A percentile compares a stretch with the other conserved stretches of the same genome.
Evolutionary conservation across 75 land plant genomes (phyloP).

Genomic region (Cryptomeria japonica): DNA sequence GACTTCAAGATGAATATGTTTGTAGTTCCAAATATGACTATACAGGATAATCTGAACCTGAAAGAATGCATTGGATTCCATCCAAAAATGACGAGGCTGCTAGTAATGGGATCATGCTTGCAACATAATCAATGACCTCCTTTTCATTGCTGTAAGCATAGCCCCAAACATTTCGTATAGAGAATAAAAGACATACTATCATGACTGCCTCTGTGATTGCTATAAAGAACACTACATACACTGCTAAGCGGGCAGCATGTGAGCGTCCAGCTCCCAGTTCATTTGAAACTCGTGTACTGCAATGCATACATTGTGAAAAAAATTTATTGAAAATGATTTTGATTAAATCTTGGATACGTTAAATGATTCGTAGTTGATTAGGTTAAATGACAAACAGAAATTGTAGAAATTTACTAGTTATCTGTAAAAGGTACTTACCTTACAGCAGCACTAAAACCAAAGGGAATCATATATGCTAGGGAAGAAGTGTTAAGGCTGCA

Average conservation of each 20-base stretch:
- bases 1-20: background rate
- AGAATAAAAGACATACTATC: slow-evolving; percentile 12
- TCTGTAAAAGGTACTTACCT: too few relatives aligned
- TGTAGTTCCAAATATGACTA: background rate
- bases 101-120: background rate
- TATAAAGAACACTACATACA: slow-evolving; percentile 31
- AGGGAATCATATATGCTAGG: too few relatives aligned
- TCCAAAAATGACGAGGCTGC: slow-evolving; percentile 62
- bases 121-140: too few relatives aligned
- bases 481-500: too few relatives aligned
- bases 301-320: background rate
- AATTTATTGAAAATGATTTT: background rate
- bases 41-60: slow-evolving; percentile 40
- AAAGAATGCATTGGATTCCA: slow-evolving; percentile 74
- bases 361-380: too few relatives aligned
- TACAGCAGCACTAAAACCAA: too few relatives aligned
- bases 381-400: too few relatives aligned
- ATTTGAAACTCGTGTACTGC: slow-evolving; percentile 77
- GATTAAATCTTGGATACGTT: background rate
- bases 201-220: slow-evolving; percentile 45
- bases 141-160: too few relatives aligned
- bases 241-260: slow-evolving; percentile 46
- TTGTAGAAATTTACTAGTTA: too few relatives aligned
- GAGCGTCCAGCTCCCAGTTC: slow-evolving; percentile 24
- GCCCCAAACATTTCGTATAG: too few relatives aligned